A percentile compares a stretch with the other conserved stretches of the same genome.
These are phyloP conservation scores for Gautieria morchelliformis DNA, from an alignment of 768 basidiomycete genomes.

Conservation along the genomic window DNA sequence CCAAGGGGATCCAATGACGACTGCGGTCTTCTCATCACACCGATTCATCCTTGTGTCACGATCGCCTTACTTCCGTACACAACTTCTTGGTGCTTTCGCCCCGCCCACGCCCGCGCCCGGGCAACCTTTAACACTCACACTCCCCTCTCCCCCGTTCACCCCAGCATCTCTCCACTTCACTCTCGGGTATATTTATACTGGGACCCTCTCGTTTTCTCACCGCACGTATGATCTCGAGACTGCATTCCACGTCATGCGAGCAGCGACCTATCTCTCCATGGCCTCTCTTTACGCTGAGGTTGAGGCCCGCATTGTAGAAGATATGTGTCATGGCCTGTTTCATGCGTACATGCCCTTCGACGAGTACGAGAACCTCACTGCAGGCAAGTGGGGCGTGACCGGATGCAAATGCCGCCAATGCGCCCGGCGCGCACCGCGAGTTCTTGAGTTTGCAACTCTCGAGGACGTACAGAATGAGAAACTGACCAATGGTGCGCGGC, in stretches of 20 bases:
- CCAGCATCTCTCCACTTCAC: slow-evolving; percentile 91
- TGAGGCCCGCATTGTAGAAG: slow-evolving; percentile 73
- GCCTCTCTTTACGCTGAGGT: slow-evolving; percentile 67
- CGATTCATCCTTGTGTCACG: slow-evolving; percentile 88
- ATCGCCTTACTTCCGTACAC: slow-evolving; percentile 76
- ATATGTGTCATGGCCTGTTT: slow-evolving; percentile 86
- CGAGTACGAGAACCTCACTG: slow-evolving; percentile 68
- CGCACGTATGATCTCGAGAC: slow-evolving; percentile 89
- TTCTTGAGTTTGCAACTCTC: slow-evolving; percentile 70
- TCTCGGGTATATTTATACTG: slow-evolving; percentile 90
- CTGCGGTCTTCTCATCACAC: slow-evolving; percentile 84
- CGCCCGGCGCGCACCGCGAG: slow-evolving; percentile 65
- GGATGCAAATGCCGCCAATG: slow-evolving; percentile 83
- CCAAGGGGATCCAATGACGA: slow-evolving; percentile 28
- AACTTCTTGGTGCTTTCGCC: slow-evolving; percentile 61
- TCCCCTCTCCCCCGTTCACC: slow-evolving; percentile 91
- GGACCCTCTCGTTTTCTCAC: slow-evolving; percentile 88
- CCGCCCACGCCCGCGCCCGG: slow-evolving; percentile 21
- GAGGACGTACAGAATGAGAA: slow-evolving; percentile 70
- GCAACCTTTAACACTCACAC: slow-evolving; percentile 51
- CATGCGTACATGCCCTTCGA: slow-evolving; percentile 72
- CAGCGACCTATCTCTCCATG: slow-evolving; percentile 72
- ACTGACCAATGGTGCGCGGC: slow-evolving; percentile 62
- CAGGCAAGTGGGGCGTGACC: slow-evolving; percentile 71
- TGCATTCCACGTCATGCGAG: slow-evolving; percentile 80